Evolutionary conservation across 345 rosid genomes (phyloP).

Genomic region (Corymbia maculata): DNA sequence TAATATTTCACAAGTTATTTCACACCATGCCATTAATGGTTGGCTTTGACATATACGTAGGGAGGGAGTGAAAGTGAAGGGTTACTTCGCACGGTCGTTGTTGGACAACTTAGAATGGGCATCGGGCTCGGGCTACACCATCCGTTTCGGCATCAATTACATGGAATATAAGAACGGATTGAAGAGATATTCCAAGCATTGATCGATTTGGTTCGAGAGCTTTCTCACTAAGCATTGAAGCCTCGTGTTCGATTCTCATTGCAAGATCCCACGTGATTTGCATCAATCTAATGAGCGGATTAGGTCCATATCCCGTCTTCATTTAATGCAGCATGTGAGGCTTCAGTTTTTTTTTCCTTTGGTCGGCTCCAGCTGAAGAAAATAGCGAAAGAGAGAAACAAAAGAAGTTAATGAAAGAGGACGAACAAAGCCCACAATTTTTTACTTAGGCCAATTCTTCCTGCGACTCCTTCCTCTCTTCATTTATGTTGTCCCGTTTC

Average conservation of each 20-base stretch:
- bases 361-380: no score
- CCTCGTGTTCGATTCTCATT: background rate
- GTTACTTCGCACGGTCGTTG: slow-evolving; percentile 50
- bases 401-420: no score
- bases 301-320: no score
- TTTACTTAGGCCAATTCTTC: no score
- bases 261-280: background rate
- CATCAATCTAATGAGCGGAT: background rate
- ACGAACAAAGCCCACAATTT: no score
- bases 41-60: background rate
- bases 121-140: slow-evolving; percentile 26
- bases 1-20: background rate
- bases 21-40: background rate
- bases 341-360: no score
- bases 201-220: slow-evolving; percentile 11
- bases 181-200: background rate
- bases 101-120: slow-evolving; percentile 57
- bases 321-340: no score
- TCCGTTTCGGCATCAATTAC: slow-evolving; percentile 28
- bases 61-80: slow-evolving; percentile 43
- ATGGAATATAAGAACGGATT: slow-evolving; percentile 11
- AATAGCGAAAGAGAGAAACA: no score
- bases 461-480: no score
- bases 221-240: slow-evolving; percentile 9
- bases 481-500: no score